Evolutionary conservation across 1,139 yeast genomes (phyloP).

Genomic region (Pichia sp.): DNA sequence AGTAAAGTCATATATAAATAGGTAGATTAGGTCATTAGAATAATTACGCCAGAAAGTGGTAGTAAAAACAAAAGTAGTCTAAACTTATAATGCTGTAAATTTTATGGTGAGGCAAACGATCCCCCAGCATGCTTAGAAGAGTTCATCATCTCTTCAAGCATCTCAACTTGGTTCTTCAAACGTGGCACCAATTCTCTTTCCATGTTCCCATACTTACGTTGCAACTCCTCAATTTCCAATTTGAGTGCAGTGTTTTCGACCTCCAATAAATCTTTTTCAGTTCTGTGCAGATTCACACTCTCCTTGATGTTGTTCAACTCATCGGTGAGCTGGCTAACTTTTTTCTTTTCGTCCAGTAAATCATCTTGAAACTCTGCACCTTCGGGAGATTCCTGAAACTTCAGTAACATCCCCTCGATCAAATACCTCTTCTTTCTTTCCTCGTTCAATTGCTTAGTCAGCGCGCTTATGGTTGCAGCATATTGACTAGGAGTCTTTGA

Average conservation of each 20-base stretch:
- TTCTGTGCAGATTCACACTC: constrained; percentile 29
- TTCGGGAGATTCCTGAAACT: constrained; percentile 15
- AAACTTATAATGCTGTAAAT: not conserved
- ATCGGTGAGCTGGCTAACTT: constrained; percentile 10
- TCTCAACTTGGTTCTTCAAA: constrained; percentile 31
- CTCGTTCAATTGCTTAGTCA: constrained; percentile 55
- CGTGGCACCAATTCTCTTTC: constrained; percentile 28
- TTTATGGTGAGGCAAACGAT: not conserved
- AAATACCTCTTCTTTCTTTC: constrained; percentile 63
- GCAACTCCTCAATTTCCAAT: constrained; percentile 33
- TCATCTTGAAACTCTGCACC: constrained; percentile 38
- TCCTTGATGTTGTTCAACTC: constrained; percentile 20
- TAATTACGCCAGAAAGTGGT: not conserved
- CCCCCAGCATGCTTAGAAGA: not conserved
- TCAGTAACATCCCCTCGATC: constrained; percentile 49
- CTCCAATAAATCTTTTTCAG: constrained; percentile 22
- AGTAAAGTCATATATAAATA: not conserved
- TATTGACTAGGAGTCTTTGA: constrained; percentile 26
- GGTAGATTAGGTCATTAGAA: not conserved
- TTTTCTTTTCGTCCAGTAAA: constrained; percentile 27
- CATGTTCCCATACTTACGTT: constrained; percentile 41
- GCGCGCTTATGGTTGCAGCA: constrained; percentile 44
- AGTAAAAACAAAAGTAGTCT: not conserved
- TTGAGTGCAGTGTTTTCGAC: constrained; percentile 45
- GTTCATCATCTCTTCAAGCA: constrained; percentile 20